A percentile compares a stretch with the other conserved stretches of the same genome.
Evolutionary conservation across 768 basidiomycete species (phyloP).

Genomic region (Fomitopsis pulvina): DNA sequence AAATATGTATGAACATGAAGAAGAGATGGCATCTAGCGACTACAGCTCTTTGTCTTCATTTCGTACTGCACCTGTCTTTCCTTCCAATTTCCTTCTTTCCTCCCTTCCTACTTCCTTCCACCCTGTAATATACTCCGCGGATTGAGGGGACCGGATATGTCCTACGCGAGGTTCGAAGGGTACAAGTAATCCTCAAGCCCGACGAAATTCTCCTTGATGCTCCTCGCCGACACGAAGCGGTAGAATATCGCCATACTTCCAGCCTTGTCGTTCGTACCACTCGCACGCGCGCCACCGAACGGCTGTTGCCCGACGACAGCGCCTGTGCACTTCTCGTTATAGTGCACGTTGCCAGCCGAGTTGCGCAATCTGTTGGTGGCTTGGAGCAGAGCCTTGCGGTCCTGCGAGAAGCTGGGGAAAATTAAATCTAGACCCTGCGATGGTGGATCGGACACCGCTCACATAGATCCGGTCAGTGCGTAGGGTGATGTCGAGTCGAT

Average conservation of each 20-base stretch:
- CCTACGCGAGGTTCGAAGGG: constrained; percentile 75
- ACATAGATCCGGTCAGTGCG: constrained; percentile 94
- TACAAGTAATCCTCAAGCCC: constrained; percentile 75
- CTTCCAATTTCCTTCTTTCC: too few relatives aligned
- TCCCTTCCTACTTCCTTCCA: too few relatives aligned
- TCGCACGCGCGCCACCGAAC: constrained; percentile 89
- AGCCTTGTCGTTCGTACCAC: constrained; percentile 98
- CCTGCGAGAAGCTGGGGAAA: constrained; percentile 63
- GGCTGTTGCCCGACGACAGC: constrained; percentile 98
- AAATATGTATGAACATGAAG: too few relatives aligned
- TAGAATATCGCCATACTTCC: constrained; percentile 74
- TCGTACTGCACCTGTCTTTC: too few relatives aligned
- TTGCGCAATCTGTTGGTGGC: constrained; percentile 83
- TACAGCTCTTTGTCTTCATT: too few relatives aligned
- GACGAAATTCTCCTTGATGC: constrained; percentile 97
- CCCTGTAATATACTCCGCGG: too few relatives aligned
- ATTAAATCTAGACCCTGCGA: not conserved
- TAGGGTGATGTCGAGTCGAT: constrained; percentile 85
- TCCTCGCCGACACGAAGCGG: constrained; percentile 82
- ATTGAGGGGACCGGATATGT: too few relatives aligned
- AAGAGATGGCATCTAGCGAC: too few relatives aligned
- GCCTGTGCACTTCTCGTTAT: constrained; percentile 97
- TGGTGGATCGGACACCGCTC: constrained; percentile 27
- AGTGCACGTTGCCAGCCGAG: constrained; percentile 94
- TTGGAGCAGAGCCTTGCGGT: constrained; percentile 71